Evolutionary conservation across 192 early-diverging fungal species (phyloP).

Genomic region (Rhizoclosmatium sp.): DNA sequence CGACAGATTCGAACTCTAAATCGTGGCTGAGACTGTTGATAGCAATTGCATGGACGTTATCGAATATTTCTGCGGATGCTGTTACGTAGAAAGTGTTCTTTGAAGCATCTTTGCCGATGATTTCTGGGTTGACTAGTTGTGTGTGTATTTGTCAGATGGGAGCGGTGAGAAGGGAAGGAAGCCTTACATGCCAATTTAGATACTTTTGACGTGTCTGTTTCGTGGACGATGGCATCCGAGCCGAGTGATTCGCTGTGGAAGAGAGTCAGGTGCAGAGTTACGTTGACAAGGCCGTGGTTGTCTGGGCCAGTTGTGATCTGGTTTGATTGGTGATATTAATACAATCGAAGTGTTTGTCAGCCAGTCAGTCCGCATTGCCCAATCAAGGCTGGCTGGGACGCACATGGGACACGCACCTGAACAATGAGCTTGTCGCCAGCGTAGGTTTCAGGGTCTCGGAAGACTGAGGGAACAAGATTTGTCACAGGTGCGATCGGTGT

Average conservation of each 20-base stretch:
- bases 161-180: not conserved
- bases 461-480: too few relatives aligned
- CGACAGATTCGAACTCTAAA: conserved; percentile 6
- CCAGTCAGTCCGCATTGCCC: too few relatives aligned
- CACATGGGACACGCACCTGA: too few relatives aligned
- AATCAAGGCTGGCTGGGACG: too few relatives aligned
- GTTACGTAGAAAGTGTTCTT: not conserved
- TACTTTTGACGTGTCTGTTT: not conserved
- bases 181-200: not conserved
- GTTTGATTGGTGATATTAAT: too few relatives aligned
- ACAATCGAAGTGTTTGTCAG: too few relatives aligned
- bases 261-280: not conserved
- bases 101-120: not conserved
- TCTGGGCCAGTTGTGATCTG: not conserved
- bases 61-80: not conserved
- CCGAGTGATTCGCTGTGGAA: not conserved
- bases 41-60: not conserved
- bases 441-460: too few relatives aligned
- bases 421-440: too few relatives aligned
- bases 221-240: not conserved
- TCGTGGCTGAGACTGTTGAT: not conserved
- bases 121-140: not conserved
- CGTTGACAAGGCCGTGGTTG: not conserved
- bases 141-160: not conserved
- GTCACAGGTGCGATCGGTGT: too few relatives aligned